Conservation (phyloP, 441 rosid species). For the Gossypium gossypioides region DNA sequence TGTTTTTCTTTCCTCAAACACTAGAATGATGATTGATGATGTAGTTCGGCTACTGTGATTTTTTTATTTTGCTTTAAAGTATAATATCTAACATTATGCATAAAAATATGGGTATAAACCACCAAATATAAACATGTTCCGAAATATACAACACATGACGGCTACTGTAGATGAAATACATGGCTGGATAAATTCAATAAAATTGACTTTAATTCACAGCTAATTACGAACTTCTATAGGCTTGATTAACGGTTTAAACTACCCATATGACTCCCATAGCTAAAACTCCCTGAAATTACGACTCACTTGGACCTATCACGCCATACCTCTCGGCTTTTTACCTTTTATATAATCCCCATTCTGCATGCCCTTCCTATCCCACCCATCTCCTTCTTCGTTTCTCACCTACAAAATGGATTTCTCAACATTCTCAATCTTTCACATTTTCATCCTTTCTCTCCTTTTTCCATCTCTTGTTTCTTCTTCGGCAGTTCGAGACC, state of each 20-base stretch:
- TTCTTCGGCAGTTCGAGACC: constrained; percentile 13
- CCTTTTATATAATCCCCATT: constrained; percentile 24
- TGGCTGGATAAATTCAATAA: not conserved
- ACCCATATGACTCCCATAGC: constrained; percentile 8
- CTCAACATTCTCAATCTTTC: constrained; percentile 16
- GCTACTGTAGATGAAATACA: not conserved
- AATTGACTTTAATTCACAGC: not conserved
- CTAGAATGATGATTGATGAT: not conserved
- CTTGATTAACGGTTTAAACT: constrained; percentile 35
- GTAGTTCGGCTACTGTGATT: too few species aligned
- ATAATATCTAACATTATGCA: too few species aligned
- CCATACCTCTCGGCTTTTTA: constrained; percentile 48
- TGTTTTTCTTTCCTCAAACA: not conserved
- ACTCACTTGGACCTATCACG: constrained; percentile 42
- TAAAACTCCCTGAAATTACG: constrained; percentile 40
- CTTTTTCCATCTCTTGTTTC: constrained; percentile 20
- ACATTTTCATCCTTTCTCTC: constrained; percentile 13
- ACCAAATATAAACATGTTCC: not conserved
- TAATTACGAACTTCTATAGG: not conserved
- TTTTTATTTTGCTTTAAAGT: too few species aligned
- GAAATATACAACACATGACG: not conserved
- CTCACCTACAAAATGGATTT: not conserved
- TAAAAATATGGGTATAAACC: too few species aligned
- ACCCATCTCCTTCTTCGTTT: not conserved
- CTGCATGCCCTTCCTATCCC: not conserved